These are phyloP conservation scores for Ophiostoma montium DNA, from an alignment of 2,329 filamentous ascomycete species.

Conservation along the genomic window DNA sequence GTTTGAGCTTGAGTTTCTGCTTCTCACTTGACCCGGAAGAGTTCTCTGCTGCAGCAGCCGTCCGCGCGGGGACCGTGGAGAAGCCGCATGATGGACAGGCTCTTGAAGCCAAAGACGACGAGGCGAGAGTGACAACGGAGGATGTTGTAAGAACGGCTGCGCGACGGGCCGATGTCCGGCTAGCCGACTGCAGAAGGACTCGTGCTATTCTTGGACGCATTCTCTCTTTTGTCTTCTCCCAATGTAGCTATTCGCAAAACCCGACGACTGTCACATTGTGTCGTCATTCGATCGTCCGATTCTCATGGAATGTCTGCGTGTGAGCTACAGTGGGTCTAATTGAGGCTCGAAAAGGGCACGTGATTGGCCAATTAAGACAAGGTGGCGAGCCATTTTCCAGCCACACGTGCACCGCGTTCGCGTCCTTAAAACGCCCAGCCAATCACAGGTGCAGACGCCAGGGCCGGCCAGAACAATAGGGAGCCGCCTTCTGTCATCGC, in stretches of 20 bases:
- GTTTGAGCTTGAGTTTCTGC: conserved; percentile 32
- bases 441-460: too few species aligned
- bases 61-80: conserved; percentile 8
- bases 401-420: not conserved
- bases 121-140: not conserved
- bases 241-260: not conserved
- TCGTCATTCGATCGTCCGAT: not conserved
- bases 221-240: not conserved
- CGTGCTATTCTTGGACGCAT: conserved; percentile 2
- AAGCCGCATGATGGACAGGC: conserved; percentile 11
- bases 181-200: not conserved
- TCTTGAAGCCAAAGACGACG: not conserved
- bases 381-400: not conserved
- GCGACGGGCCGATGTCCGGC: too few species aligned
- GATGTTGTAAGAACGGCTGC: not conserved
- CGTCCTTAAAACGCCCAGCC: not conserved
- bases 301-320: not conserved
- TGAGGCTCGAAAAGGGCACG: not conserved
- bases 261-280: not conserved
- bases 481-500: too few species aligned
- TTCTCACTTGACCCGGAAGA: not conserved
- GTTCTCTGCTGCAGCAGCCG: conserved; percentile 4
- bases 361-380: not conserved
- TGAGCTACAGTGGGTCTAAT: not conserved
- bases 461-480: too few species aligned